Evolutionary conservation across 352 stramenopile genomes (phyloP).

Genomic region (Globisporangium okanoganense): DNA sequence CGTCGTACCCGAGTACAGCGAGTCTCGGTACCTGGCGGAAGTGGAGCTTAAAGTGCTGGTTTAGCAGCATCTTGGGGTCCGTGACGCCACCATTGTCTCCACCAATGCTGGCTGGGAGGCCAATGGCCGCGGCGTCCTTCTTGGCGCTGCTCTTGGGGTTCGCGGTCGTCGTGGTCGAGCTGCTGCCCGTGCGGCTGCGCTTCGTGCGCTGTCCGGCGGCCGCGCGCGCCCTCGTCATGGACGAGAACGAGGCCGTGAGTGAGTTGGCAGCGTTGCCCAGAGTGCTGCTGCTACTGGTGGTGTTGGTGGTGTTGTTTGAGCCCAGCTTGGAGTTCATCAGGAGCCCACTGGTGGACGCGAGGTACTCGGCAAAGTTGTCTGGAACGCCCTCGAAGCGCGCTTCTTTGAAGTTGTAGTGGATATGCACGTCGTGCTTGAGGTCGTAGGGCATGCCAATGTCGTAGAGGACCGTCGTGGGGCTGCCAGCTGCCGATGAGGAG

Average conservation of each 20-base stretch:
- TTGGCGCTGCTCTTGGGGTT: slow-evolving; percentile 5
- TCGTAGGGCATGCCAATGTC: slow-evolving; percentile 76
- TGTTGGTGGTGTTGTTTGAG: slow-evolving; percentile 2
- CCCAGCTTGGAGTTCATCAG: neutral
- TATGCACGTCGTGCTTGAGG: slow-evolving; percentile 80
- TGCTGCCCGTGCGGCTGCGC: slow-evolving; percentile 40
- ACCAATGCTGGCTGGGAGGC: neutral
- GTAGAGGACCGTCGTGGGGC: slow-evolving; percentile 10
- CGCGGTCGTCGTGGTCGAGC: slow-evolving; percentile 21
- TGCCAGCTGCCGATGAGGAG: neutral
- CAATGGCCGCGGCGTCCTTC: slow-evolving; percentile 4
- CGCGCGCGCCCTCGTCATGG: neutral
- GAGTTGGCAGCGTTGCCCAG: slow-evolving; percentile 8
- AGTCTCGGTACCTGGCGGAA: slow-evolving; percentile 72
- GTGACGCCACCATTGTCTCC: neutral
- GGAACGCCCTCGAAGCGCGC: slow-evolving; percentile 85
- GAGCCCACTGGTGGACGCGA: slow-evolving; percentile 26
- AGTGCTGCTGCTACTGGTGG: neutral
- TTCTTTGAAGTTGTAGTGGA: slow-evolving; percentile 85
- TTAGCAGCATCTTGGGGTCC: slow-evolving; percentile 52
- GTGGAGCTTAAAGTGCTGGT: slow-evolving; percentile 84
- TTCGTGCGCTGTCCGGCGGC: slow-evolving; percentile 16
- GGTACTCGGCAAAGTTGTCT: slow-evolving; percentile 73
- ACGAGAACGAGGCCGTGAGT: slow-evolving; percentile 12
- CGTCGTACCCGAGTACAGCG: slow-evolving; percentile 57